These are phyloP conservation scores for Phaeotremella fagi DNA, from an alignment of 768 basidiomycete species.

Conservation along the genomic window DNA sequence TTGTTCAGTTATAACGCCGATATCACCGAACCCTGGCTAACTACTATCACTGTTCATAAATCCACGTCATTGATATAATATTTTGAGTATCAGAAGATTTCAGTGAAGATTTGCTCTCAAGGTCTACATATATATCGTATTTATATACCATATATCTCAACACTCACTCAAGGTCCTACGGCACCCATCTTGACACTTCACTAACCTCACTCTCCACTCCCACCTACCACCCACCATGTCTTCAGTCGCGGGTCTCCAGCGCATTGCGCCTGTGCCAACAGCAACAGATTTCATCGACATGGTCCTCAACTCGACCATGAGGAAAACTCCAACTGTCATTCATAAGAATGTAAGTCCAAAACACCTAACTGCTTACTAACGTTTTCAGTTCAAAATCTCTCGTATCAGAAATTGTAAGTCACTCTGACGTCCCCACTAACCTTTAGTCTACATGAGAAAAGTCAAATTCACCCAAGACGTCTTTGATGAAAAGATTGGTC, in stretches of 20 bases:
- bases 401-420: slow-evolving; percentile 72
- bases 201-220: not conserved
- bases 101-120: not conserved
- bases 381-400: slow-evolving; percentile 78
- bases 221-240: slow-evolving; percentile 23
- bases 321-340: slow-evolving; percentile 97
- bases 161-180: not conserved
- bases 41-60: no score
- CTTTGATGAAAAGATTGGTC: slow-evolving; percentile 90
- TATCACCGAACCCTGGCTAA: no score
- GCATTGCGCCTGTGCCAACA: slow-evolving; percentile 97
- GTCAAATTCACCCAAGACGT: slow-evolving; percentile 98
- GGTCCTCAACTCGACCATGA: slow-evolving; percentile 61
- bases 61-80: no score
- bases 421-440: slow-evolving; percentile 5
- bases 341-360: slow-evolving; percentile 69
- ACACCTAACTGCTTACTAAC: not conserved
- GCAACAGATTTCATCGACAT: slow-evolving; percentile 75
- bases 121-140: not conserved
- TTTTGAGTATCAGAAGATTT: no score
- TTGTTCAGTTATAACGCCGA: no score
- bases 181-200: not conserved
- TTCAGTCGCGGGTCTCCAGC: slow-evolving; percentile 65
- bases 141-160: no score
- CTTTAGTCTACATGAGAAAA: slow-evolving; percentile 81